phyloP scores from a whole-genome alignment of 805 yeast genomes.

The Candida stauntonica region DNA sequence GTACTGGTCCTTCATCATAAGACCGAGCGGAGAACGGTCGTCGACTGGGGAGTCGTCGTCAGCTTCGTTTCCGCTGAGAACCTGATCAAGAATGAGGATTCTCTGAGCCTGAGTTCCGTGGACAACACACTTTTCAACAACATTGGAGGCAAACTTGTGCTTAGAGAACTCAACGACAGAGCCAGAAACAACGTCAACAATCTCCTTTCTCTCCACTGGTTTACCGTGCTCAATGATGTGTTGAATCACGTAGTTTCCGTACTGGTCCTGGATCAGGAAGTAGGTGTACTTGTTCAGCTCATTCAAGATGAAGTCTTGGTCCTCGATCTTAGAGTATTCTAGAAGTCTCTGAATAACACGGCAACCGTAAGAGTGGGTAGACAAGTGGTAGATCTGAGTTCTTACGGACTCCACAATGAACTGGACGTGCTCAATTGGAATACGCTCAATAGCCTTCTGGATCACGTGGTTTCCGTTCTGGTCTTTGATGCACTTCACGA shows the following conservation, averaged over 20 bases:
- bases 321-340: constrained; percentile 66
- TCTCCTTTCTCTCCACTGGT: constrained; percentile 51
- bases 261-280: constrained; percentile 87
- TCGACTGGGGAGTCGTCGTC: constrained; percentile 40
- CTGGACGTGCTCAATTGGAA: constrained; percentile 65
- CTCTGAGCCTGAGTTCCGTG: constrained; percentile 65
- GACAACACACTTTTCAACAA: constrained; percentile 88
- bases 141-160: constrained; percentile 97
- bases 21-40: constrained; percentile 68
- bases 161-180: constrained; percentile 80
- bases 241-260: constrained; percentile 96
- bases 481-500: constrained; percentile 75
- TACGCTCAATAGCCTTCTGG: constrained; percentile 87
- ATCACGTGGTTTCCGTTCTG: constrained; percentile 98
- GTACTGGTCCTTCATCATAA: constrained; percentile 97
- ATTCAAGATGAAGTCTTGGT: constrained; percentile 60
- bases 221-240: constrained; percentile 86
- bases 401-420: constrained; percentile 71
- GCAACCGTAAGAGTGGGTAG: constrained; percentile 97
- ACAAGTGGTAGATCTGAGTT: constrained; percentile 71
- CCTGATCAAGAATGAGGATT: constrained; percentile 56
- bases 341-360: constrained; percentile 90
- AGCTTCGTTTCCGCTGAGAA: constrained; percentile 47
- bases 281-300: constrained; percentile 72
- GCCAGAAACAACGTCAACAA: constrained; percentile 65